phyloP scores from a whole-genome alignment of 2,329 filamentous ascomycete genomes.

The Colletotrichum euphorbiae region DNA sequence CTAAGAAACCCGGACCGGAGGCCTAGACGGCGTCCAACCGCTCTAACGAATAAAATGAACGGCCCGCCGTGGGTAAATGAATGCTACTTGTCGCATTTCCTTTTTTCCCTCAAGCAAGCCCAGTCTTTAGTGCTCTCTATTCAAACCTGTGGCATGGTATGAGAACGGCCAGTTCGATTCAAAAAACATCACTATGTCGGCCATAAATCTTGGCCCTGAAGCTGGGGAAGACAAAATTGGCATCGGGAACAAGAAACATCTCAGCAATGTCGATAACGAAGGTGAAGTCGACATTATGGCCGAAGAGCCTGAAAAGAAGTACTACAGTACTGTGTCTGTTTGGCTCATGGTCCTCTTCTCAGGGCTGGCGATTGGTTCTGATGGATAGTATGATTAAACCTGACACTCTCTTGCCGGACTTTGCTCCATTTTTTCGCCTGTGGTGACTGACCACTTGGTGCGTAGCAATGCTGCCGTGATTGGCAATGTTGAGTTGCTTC shows the following conservation, averaged over 20 bases:
- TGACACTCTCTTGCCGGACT: not conserved
- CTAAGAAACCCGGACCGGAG: not conserved
- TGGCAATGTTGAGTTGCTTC: slow-evolving; percentile 57
- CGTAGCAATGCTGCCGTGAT: slow-evolving; percentile 56
- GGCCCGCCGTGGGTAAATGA: not conserved
- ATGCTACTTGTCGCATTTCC: too few relatives aligned
- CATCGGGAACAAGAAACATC: not conserved
- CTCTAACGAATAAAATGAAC: not conserved
- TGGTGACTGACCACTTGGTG: slow-evolving; percentile 5
- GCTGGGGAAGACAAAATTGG: too few relatives aligned
- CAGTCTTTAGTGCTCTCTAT: too few relatives aligned
- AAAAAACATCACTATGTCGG: too few relatives aligned
- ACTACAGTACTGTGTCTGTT: slow-evolving; percentile 55
- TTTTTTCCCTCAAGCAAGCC: not conserved
- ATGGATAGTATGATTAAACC: slow-evolving; percentile 52
- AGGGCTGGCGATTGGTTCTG: slow-evolving; percentile 58
- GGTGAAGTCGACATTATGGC: slow-evolving; percentile 1
- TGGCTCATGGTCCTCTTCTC: slow-evolving; percentile 59
- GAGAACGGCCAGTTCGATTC: too few relatives aligned
- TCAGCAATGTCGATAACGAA: not conserved
- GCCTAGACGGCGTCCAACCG: not conserved
- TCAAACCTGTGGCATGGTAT: too few relatives aligned
- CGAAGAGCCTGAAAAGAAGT: slow-evolving; percentile 42
- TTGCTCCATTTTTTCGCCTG: not conserved
- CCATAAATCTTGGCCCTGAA: too few relatives aligned